Conservation (phyloP, 768 basidiomycete species). For the Melanogaster broomeanus region DNA sequence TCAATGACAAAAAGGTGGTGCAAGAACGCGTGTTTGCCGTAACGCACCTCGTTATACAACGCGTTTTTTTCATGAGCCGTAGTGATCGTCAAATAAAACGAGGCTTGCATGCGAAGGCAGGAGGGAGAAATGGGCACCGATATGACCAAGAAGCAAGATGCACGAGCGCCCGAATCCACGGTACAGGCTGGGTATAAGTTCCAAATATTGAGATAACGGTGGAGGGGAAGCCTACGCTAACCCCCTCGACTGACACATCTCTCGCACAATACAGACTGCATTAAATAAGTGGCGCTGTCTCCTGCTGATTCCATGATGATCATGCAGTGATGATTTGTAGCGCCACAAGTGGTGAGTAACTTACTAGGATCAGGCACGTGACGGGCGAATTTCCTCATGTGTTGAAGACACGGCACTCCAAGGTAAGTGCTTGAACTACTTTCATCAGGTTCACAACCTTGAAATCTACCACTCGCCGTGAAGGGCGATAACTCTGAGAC, state of each 20-base stretch:
- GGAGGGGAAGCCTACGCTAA: constrained; percentile 10
- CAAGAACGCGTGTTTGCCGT: constrained; percentile 13
- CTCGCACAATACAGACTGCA: neutral
- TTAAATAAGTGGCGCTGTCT: neutral
- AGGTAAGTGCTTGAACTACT: no score
- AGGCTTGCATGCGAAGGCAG: neutral
- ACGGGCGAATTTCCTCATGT: no score
- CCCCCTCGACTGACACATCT: constrained; percentile 21
- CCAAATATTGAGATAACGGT: neutral
- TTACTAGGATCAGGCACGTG: no score
- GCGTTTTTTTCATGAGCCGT: constrained; percentile 22
- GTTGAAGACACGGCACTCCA: no score
- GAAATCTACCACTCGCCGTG: no score
- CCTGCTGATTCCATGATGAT: no score
- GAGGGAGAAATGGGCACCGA: neutral
- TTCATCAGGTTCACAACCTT: no score
- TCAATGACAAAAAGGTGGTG: constrained; percentile 2
- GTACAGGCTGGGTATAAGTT: no score
- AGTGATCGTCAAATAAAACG: constrained; percentile 12
- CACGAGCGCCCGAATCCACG: neutral
- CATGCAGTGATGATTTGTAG: no score
- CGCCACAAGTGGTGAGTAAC: no score
- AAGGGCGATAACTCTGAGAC: neutral
- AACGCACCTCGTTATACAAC: constrained; percentile 4
- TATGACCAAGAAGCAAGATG: neutral